These are phyloP conservation scores for Petasospora rhodanensis DNA, from an alignment of 1,139 yeast species.

Conservation along the genomic window DNA sequence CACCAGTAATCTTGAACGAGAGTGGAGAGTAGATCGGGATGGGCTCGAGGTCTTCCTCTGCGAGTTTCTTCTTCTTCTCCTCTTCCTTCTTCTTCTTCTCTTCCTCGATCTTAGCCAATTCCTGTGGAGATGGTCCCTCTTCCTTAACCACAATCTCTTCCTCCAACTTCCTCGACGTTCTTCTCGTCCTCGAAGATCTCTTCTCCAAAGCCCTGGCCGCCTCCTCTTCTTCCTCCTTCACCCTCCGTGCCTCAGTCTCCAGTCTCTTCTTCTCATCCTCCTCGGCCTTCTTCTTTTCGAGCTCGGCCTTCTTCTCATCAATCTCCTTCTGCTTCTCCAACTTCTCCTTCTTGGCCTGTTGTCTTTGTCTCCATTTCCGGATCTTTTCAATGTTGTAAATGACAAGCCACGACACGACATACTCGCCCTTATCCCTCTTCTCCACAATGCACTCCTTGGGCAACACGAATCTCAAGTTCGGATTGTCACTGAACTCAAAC, in stretches of 20 bases:
- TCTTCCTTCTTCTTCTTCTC: constrained; percentile 2
- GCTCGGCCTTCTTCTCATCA: constrained; percentile 10
- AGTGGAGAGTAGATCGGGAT: constrained; percentile 54
- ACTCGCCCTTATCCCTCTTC: constrained; percentile 44
- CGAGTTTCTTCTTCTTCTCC: constrained; percentile 18
- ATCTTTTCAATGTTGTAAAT: constrained; percentile 41
- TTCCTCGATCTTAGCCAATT: constrained; percentile 2
- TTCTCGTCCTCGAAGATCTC: constrained; percentile 5
- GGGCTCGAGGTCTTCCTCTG: constrained; percentile 29
- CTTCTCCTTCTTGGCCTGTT: constrained; percentile 25
- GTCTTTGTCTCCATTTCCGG: constrained; percentile 25
- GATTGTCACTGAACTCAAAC: constrained; percentile 80
- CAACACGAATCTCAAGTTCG: constrained; percentile 65
- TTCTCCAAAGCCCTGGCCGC: constrained; percentile 25
- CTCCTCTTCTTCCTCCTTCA: constrained; percentile 5
- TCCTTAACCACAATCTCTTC: too few relatives aligned
- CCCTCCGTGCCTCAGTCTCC: constrained; percentile 24
- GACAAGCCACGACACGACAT: constrained; percentile 62
- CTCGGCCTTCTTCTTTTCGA: constrained; percentile 9
- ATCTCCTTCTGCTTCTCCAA: constrained; percentile 23
- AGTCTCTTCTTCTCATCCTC: constrained; percentile 19
- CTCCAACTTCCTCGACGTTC: constrained; percentile 2
- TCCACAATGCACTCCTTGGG: constrained; percentile 80
- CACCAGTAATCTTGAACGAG: constrained; percentile 56
- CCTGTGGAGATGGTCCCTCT: too few relatives aligned